A percentile compares a stretch with the other conserved stretches of the same genome.
phyloP scores from a whole-genome alignment of 2,329 filamentous ascomycete genomes.

The Aureobasidium uvarum region DNA sequence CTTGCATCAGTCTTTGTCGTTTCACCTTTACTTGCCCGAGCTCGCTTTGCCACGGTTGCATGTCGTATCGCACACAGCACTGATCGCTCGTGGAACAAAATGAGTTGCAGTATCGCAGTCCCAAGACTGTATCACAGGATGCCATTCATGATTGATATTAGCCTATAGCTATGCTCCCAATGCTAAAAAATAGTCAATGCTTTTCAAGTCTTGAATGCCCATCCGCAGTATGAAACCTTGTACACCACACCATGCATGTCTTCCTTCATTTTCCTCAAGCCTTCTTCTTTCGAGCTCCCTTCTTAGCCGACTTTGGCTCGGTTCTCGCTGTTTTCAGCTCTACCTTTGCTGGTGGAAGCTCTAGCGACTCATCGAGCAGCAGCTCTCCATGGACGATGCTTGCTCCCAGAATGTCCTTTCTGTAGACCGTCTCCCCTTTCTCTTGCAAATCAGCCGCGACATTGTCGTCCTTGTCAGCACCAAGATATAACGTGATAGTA shows the following conservation, averaged over 20 bases:
- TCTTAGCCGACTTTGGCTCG: neutral
- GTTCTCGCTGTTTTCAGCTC: neutral
- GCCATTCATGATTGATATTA: neutral
- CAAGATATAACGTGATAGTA: neutral
- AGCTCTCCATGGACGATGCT: constrained; percentile 15
- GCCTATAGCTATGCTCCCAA: neutral
- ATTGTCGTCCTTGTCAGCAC: constrained; percentile 11
- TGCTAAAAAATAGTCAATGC: neutral
- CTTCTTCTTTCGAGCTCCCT: constrained; percentile 7
- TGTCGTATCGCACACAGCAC: neutral
- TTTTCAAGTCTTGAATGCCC: neutral
- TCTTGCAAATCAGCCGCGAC: constrained; percentile 4
- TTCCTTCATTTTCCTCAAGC: neutral
- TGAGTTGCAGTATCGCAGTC: neutral
- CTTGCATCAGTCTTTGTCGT: neutral
- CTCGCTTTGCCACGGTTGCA: no score
- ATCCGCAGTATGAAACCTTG: neutral
- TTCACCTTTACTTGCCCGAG: neutral
- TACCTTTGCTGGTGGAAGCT: neutral
- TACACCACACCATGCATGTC: neutral
- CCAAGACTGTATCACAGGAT: neutral
- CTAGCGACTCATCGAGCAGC: neutral
- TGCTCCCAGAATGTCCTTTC: constrained; percentile 3
- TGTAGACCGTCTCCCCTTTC: neutral
- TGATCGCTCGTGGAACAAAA: neutral